Evolutionary conservation across 2,329 filamentous ascomycete genomes (phyloP), one percentile per base, ranked within the genome.

Genomic region (Thielaviopsis ethacetica): DNA sequence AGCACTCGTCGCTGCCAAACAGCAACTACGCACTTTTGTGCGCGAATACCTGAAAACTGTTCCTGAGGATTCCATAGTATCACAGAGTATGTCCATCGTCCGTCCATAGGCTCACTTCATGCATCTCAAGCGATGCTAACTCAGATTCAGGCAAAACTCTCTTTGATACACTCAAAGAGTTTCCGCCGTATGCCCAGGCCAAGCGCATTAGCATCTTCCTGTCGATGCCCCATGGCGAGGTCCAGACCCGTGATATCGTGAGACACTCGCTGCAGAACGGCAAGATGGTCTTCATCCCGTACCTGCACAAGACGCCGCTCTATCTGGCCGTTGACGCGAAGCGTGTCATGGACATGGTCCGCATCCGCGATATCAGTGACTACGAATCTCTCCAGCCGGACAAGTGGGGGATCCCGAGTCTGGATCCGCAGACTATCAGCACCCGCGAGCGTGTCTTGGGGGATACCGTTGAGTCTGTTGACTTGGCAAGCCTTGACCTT

Each of bases 331-430:
- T 71, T 59, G 79, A 82, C 5, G 87, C 87, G 4, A 63, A 72
- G 1, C 73, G 79, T 17, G 79, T 93, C 58, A 98, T 98, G 93
- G 90, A 96, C 67, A 97, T 98, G 93, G 81, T 98, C 22, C 83
- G 83, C 62, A 75, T 98, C 49, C 74, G 77, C 59, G 84, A 83
- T 26, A 70, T 88, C 56, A 72, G 80, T 27, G 93, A 98, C 69
- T 95, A 91, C 69, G 81, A 89, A 63, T 80, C 80, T 24, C 75
- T 97, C 61, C 72, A 83, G 66, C 78, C 79, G 49, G 93, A 98
- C 71, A 82, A 79, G 68, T 98, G 93, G 93, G 91, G 90, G 10
- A 98, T 98, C 63, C 93, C 93, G n/a, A 91, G 86, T 34, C 80
- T 95, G 60, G 77, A 82, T 62, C 73, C 77, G 55, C 75, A 79